Base-by-base conservation (phyloP, 441 rosid genomes). In the Gossypium schwendimanii region DNA sequence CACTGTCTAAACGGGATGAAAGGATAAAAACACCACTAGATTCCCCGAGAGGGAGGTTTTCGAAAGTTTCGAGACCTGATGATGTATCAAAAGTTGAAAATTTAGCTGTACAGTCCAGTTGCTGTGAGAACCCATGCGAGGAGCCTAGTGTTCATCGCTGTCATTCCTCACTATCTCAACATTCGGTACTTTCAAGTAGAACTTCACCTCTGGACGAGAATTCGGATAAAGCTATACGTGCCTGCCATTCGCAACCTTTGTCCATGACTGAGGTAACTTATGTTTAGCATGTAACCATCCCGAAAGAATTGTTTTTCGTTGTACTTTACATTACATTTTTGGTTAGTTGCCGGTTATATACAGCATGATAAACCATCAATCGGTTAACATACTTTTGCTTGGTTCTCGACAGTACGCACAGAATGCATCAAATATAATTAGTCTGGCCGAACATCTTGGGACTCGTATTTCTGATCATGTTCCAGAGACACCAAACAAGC, bases 381-480 rank as follows among this genome's bases (percentile, higher is more conserved):
- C 7, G 7, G 33, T 0, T 31, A 31, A 31, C 33, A 31, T 31
- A 63, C 63, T 57, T 65, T 55, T 9, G 39, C 20, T 73, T 21
- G 6, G 21, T 78, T 81, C 41, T 78, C 45, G 76, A 59, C 85
- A 87, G 95, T 85, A 81, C 77, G 83, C 85, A 15, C 87, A 88
- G 76, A 91, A 83, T 73, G 76, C 84, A 64, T 60, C 93, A 14
- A 90, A 82, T 70, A 57, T 92, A 70, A 81, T 91, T 75, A 94
- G 97, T 81, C 81, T 94, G 81, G 99, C 97, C 3, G 97, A 94
- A 80, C 94, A 91, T 84, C 93, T 94, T 0, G 97, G 99, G 1
- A 87, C 97, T 28, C 80, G 87, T 31, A 85, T 92, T 69, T 91
- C 96, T 4, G 97, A 94, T 82, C 98, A 92, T 73, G 84, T 94